phyloP scores from a whole-genome alignment of 208 protist species.

The Trichomonas vaginalis region DNA sequence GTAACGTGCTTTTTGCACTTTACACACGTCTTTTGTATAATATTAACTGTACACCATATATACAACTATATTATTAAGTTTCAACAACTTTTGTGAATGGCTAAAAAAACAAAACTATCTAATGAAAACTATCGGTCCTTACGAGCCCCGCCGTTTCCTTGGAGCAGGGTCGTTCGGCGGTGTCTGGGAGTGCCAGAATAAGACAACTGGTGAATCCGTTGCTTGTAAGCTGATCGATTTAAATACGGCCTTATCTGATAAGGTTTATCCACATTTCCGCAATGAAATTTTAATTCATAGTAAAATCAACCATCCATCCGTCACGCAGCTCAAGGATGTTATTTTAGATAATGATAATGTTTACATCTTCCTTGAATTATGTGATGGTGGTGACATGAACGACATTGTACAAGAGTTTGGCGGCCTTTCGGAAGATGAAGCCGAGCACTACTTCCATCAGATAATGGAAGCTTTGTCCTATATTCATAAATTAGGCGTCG shows the following conservation, averaged over 20 bases:
- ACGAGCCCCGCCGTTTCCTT: not conserved
- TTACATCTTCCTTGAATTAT: not conserved
- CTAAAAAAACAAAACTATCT: not conserved
- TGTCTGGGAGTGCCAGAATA: not conserved
- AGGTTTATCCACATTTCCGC: not conserved
- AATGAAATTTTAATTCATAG: slow-evolving; percentile 16
- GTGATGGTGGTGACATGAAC: slow-evolving; percentile 3
- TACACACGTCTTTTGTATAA: too few species aligned
- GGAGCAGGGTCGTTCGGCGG: not conserved
- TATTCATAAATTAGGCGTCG: not conserved
- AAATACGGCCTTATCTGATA: not conserved
- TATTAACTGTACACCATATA: too few species aligned
- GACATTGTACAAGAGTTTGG: not conserved
- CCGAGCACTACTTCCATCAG: not conserved
- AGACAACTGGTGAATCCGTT: not conserved
- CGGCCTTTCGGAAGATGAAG: not conserved
- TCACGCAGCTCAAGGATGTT: not conserved
- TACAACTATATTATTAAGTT: too few species aligned
- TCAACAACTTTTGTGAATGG: too few species aligned
- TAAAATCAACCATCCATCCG: not conserved
- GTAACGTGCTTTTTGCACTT: too few species aligned
- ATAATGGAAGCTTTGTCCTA: slow-evolving; percentile 5
- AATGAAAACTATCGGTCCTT: slow-evolving; percentile 2
- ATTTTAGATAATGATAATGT: not conserved
- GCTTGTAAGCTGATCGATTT: not conserved